Base-by-base conservation (phyloP, 148 eudicot genomes). In the Drosera capensis region DNA sequence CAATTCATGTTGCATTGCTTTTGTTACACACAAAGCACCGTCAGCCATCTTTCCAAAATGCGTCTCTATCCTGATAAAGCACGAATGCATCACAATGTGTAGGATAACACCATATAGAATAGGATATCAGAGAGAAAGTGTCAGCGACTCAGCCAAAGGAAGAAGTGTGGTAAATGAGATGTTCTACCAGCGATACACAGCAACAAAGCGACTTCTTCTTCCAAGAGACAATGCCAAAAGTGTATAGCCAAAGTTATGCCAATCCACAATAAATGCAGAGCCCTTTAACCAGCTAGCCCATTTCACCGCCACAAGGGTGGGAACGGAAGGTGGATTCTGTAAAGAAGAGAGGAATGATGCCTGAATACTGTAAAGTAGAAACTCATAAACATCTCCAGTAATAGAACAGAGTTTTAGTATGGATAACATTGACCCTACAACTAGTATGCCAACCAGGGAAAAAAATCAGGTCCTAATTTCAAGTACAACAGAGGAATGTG, bases 231-330 rank as follows among this genome's bases (percentile, higher is more conserved):
- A 51, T 38, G 84, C 92, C 42, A 90, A 75, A 30, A 90, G 66
- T 3, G 97, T 90, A 56, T 78, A 90, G 53, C 97, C 97, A 73
- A 90, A 90, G 59, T 90, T 90, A 65, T 90, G 97, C 97, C 95
- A 90, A 72, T 90, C 93, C 22, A 84, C 62, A 47, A 90, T 71
- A 59, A 84, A 75, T 23, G 74, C 60, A 23, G 93, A 84, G 34
- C 55, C 47, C 68, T 93, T 75, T 43, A 80, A 50, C 86, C 82
- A 84, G 68, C 95, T 90, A 44, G 93, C 95, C 87, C 92, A 90
- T 67, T 81, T 84, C 26, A 80, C 95, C 54, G 79, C 97, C 44
- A 76, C 62, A 54, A 90, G 66, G 20, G 95, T 78, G 28, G 97
- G 95, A 68, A 90, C 87, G 53, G 95, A 90, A 8, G 97, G 97